These are phyloP conservation scores for Selenicereus undatus DNA, from an alignment of 148 eudicot genomes.

Conservation along the genomic window DNA sequence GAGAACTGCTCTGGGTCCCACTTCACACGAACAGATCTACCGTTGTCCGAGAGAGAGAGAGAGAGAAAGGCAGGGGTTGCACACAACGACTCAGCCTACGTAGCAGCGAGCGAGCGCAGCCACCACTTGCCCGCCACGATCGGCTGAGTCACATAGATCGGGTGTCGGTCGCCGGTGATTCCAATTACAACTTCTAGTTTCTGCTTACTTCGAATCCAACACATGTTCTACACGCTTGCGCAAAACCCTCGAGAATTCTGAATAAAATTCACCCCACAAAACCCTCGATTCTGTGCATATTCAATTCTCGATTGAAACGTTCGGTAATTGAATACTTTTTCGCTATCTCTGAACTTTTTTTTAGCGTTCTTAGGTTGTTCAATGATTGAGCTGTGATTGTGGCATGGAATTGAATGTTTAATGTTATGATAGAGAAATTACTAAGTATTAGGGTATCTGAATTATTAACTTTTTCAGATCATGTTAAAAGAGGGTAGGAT, in stretches of 20 bases:
- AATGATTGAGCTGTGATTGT: neutral
- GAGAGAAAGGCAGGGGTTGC: neutral
- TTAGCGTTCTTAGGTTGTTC: neutral
- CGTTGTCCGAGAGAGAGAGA: neutral
- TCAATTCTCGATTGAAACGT: neutral
- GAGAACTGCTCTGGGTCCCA: neutral
- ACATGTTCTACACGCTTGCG: neutral
- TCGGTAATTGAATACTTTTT: neutral
- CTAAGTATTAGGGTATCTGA: neutral
- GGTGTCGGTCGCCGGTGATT: neutral
- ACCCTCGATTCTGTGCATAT: neutral
- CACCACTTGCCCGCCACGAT: neutral
- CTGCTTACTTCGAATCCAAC: neutral
- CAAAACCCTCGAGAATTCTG: neutral
- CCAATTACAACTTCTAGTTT: neutral
- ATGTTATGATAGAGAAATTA: neutral
- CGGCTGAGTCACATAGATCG: neutral
- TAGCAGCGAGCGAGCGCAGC: neutral
- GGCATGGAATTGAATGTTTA: neutral
- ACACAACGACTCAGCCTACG: neutral
- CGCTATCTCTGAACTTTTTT: neutral
- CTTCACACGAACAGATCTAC: constrained; percentile 1
- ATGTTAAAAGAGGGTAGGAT: neutral
- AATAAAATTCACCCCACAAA: neutral
- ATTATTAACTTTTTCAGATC: neutral